Percentiles rank a stretch among this genome's conserved stretches.
phyloP scores from a whole-genome alignment of 192 early-diverging fungal genomes.

The Backusella luteola region DNA sequence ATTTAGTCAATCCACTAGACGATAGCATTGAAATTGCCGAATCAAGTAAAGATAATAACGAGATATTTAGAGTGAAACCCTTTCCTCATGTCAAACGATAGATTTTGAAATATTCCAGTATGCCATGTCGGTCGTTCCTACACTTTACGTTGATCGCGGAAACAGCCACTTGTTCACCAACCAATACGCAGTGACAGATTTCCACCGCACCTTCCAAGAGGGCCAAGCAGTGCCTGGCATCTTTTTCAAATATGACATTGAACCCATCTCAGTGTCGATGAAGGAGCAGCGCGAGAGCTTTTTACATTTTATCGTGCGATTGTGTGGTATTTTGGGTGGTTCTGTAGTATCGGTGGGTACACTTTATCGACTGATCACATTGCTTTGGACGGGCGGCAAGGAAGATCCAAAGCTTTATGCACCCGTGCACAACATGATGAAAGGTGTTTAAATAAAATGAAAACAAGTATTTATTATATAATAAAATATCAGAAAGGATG shows the following conservation, averaged over 20 bases:
- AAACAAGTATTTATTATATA: too few relatives aligned
- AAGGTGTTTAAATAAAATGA: conserved; percentile 15
- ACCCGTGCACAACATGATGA: conserved; percentile 32
- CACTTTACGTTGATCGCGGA: conserved; percentile 65
- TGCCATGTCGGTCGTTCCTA: conserved; percentile 81
- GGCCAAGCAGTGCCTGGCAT: conserved; percentile 51
- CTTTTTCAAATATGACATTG: conserved; percentile 92
- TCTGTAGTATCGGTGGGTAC: conserved; percentile 70
- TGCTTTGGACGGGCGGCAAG: conserved; percentile 34
- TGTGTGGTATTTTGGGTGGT: conserved; percentile 88
- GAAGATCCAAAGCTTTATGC: conserved; percentile 33
- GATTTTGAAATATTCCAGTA: conserved; percentile 83
- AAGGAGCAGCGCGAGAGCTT: conserved; percentile 64
- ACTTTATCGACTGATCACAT: conserved; percentile 42
- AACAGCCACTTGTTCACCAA: conserved; percentile 70
- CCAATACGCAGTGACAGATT: conserved; percentile 94
- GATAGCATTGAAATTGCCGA: conserved; percentile 66
- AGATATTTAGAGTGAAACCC: neutral
- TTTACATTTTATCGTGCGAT: conserved; percentile 69
- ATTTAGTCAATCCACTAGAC: conserved; percentile 86
- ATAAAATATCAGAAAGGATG: too few relatives aligned
- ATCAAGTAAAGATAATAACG: conserved; percentile 32
- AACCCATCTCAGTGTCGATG: conserved; percentile 82
- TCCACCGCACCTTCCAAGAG: conserved; percentile 41
- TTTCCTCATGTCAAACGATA: conserved; percentile 18